phyloP scores from a whole-genome alignment of 2,329 filamentous ascomycete genomes.

The Gremmenia infestans region DNA sequence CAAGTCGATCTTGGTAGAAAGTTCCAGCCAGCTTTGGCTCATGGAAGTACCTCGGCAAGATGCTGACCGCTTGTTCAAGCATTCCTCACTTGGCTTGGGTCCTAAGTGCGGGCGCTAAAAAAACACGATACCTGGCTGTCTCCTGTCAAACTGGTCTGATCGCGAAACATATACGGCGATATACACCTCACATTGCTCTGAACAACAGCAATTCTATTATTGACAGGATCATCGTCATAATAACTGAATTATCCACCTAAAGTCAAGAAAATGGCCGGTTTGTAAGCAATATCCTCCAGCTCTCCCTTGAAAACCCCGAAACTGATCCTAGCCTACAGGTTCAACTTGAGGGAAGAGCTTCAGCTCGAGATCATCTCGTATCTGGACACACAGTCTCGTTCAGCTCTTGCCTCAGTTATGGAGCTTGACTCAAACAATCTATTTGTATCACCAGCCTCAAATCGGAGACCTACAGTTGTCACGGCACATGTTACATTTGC shows the following conservation, averaged over 20 bases:
- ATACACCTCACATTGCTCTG: background rate
- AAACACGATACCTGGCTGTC: no score
- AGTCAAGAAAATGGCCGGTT: background rate
- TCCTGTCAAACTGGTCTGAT: no score
- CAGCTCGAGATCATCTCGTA: background rate
- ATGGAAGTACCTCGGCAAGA: background rate
- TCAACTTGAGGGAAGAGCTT: background rate
- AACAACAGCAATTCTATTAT: background rate
- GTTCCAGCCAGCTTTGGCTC: background rate
- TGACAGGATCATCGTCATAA: background rate
- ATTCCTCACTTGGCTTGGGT: no score
- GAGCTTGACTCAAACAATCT: no score
- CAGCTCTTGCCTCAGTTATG: background rate
- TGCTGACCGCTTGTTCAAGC: background rate
- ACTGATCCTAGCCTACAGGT: background rate
- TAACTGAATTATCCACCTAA: background rate
- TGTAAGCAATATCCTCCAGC: background rate
- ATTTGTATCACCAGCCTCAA: background rate
- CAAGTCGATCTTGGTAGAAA: no score
- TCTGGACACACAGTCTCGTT: background rate
- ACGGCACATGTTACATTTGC: conserved; percentile 4
- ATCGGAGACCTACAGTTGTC: conserved; percentile 1
- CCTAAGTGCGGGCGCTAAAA: no score
- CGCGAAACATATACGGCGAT: no score
- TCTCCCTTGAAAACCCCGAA: background rate